Evolutionary conservation across 2,329 filamentous ascomycete species (phyloP), one percentile per base, ranked within the genome.

Genomic region (Aureobasidium sp.): DNA sequence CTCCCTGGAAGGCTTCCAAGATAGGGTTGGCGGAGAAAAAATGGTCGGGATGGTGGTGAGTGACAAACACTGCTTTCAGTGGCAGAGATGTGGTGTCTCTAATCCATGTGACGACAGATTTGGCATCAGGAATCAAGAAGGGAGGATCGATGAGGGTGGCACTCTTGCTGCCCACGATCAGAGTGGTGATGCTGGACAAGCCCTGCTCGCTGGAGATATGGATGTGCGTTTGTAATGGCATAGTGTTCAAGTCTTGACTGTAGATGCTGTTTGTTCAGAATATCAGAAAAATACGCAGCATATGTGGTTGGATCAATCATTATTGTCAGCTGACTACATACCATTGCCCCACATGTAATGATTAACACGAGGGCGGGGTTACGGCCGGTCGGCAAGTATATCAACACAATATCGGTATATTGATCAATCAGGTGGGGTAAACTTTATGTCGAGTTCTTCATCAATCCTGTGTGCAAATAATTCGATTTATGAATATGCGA

Each of bases 21-120:
- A 73, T 70, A 0, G 69, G 67, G 37, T 72, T 71, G 29, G 57
- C 57, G 13, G 45, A 50, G 25, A 60, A 60, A 37, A 70, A 73
- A 64, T 74, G 70, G 62, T 73, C 71, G 6, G 71, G 70, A 58
- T 72, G 72, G 59, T 74, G 72, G 63, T 73, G 71, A 9, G 72
- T 73, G 21, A 71, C 65, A 59, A 73, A 74, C 39, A 74, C 64
- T 5, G 69, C 72, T 47, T 67, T 67, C 7, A 73, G 57, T 1
- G 69, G 67, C 3, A 66, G 52, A 6, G 53, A 32, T 4, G 66
- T 69, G 5, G 61, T 72, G 7, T 63, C 37, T 41, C 68, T 67
- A 32, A 72, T 63, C 67, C 69, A 72, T 37, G 41, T 16, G 10
- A 71, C 66, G 3, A 71, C 67, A 11, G 69, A 63, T 5, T 67